A percentile compares a stretch with the other conserved stretches of the same genome.
Evolutionary conservation across 768 basidiomycete genomes (phyloP).

Genomic region (Mycena maculata): DNA sequence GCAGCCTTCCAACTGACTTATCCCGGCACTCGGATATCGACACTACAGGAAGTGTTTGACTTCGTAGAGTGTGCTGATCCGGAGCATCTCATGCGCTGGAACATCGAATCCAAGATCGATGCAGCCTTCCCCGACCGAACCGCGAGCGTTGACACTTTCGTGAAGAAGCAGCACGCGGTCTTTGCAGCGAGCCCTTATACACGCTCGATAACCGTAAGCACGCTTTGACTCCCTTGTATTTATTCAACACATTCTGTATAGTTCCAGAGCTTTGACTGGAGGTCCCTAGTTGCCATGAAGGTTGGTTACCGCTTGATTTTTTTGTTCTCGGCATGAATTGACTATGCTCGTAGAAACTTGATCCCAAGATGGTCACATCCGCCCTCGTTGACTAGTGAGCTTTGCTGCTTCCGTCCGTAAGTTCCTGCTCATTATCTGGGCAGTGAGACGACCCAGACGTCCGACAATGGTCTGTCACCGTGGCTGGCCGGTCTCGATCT

Average conservation of each 20-base stretch:
- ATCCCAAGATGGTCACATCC: constrained; percentile 66
- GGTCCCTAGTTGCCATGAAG: constrained; percentile 80
- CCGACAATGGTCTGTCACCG: constrained; percentile 60
- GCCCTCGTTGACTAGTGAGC: constrained; percentile 76
- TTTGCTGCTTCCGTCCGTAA: not conserved
- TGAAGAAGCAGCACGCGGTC: constrained; percentile 66
- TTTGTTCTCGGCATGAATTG: constrained; percentile 3
- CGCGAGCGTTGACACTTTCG: constrained; percentile 67
- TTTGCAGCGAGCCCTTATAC: constrained; percentile 71
- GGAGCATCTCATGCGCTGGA: constrained; percentile 67
- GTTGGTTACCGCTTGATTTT: constrained; percentile 47
- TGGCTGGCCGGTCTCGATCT: constrained; percentile 80
- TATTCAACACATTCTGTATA: constrained; percentile 41
- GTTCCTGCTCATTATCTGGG: not conserved
- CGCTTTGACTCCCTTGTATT: not conserved
- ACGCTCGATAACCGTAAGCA: constrained; percentile 70
- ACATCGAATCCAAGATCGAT: constrained; percentile 85
- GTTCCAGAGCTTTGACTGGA: constrained; percentile 90
- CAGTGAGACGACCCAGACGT: constrained; percentile 54
- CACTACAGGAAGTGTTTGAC: constrained; percentile 77
- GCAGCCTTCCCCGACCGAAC: constrained; percentile 65
- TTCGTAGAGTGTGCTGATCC: constrained; percentile 82
- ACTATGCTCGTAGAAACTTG: constrained; percentile 54
- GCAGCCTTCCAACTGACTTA: constrained; percentile 75
- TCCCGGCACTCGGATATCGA: constrained; percentile 78